Base-by-base conservation (phyloP, 2,329 filamentous ascomycete genomes). In the Colletotrichum orchidophilum region DNA sequence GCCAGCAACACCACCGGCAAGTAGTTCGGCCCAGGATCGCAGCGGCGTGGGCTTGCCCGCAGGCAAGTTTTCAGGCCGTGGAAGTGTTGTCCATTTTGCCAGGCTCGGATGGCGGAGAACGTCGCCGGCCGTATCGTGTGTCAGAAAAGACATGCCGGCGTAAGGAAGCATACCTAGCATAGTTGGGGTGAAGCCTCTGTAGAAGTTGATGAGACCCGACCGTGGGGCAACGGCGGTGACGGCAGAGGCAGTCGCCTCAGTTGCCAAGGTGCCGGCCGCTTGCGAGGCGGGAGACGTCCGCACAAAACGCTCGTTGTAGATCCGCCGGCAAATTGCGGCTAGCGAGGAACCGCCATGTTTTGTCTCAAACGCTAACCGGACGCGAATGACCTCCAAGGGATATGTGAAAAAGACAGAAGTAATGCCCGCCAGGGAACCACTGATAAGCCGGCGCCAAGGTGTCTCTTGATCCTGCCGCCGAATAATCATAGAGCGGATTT, bases 391-490 rank as follows among this genome's bases (percentile, higher is more conserved):
- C 82, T 99, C 96, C 7, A 99, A 85, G 0, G 96, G 96, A 76
- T 99, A 99, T 33, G 96, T 98, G 83, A 96, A 94, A 82, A 98
- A 97, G 62, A 99, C 96, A 6, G 93, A 96, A 1, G 95, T 94
- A 73, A 97, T 92, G 69, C 96, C 96, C 9, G 94, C 93, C 35
- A 94, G 78, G 70, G 91, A 91, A 57, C 94, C 94, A 70, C 91
- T 92, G 27, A 93, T 76, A 59, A 96, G 88, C 12, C 96, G 90
- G 60, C 96, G 90, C 31, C 93, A 81, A 1, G 93, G 88, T 0
- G 96, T 98, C 80, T 99, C 96, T 69, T 97, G 87, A 6, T 91
- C 85, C 62, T 86, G 89, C 46, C 83, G 85, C 1, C 88, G 89
- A 72, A 99, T 98, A 35, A 98, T 78, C 15, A 91, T 77, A 13